Percentiles rank a stretch among this genome's conserved stretches.
These are phyloP conservation scores for Amyloporia xantha DNA, from an alignment of 768 basidiomycete species.

Conservation along the genomic window DNA sequence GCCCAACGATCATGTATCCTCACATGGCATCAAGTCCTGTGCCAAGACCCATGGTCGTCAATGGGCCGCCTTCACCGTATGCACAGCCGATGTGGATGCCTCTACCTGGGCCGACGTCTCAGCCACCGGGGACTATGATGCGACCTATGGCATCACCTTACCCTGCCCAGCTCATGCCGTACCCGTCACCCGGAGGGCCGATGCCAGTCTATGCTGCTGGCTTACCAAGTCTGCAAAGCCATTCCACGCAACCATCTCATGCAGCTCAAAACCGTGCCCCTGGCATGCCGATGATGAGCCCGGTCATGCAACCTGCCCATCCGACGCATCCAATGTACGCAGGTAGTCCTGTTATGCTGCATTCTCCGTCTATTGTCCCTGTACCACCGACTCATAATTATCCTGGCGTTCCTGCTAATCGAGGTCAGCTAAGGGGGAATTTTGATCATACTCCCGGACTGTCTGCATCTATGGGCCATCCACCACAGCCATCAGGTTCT, in stretches of 20 bases:
- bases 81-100: constrained; percentile 64
- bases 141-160: constrained; percentile 58
- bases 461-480: constrained; percentile 20
- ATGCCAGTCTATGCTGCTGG: constrained; percentile 46
- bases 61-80: constrained; percentile 56
- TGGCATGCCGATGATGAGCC: constrained; percentile 56
- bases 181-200: constrained; percentile 45
- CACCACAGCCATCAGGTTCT: constrained; percentile 29
- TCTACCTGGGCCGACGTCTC: constrained; percentile 38
- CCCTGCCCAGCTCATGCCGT: constrained; percentile 56
- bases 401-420: constrained; percentile 23
- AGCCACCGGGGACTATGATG: constrained; percentile 45
- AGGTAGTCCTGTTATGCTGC: constrained; percentile 65
- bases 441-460: constrained; percentile 12
- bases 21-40: constrained; percentile 57
- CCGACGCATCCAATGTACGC: constrained; percentile 51
- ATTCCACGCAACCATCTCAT: constrained; percentile 32
- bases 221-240: constrained; percentile 35
- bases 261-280: constrained; percentile 24
- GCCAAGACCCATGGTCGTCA: constrained; percentile 52
- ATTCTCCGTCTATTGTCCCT: constrained; percentile 29
- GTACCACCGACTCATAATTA: constrained; percentile 27
- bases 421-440: constrained; percentile 30
- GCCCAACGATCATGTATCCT: constrained; percentile 59
- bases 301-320: constrained; percentile 54